Evolutionary conservation across 176 grass and related monocot species (phyloP), one percentile per base, ranked within the genome.

Genomic region (Hordeum marinum): DNA sequence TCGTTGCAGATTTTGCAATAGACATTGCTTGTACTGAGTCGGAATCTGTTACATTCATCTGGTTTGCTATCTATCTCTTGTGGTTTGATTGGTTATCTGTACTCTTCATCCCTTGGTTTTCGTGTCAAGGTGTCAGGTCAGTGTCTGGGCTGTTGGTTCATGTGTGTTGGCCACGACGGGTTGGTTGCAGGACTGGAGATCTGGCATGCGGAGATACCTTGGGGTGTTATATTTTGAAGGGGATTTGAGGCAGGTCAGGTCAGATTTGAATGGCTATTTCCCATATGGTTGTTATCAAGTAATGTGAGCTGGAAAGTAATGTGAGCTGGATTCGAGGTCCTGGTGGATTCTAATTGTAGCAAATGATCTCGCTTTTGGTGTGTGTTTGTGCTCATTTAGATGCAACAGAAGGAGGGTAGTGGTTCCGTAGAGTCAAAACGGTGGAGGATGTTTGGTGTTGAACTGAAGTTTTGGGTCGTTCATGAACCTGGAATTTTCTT

Each of bases 161-260:
- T 18, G 11, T 11, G 17, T 43, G 78, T 24, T 84, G 2, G 43
- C 11, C 46, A 31, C 39, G 2, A 24, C 41, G 25, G 41, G 20
- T 61, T 72, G 48, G 12, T 76, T 87, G 86, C 86, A 87, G 86
- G 86, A 25, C 29, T 17, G 26, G 60, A 31, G 48, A 34, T 32
- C 25, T 14, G 36, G 41, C 21, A 32, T 26, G 43, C 14, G 17
- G 46, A 66, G 8, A 17, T 3, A n/a, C 3, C 31, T 32, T 32
- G 31, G 21, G 11, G 9, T 29, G 15, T 48, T 67, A 0, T 50
- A 50, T 63, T 14, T 27, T n/a, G 3, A 63, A 40, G 45, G 24
- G 23, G 42, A 72, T 42, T 8, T 17, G 69, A 45, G 6, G 13
- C 39, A 40, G 21, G 32, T 3, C 31, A 88, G 80, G 80, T 88